Conservation (phyloP, 192 early-diverging fungal genomes). For the Funneliformis geosporum region DNA sequence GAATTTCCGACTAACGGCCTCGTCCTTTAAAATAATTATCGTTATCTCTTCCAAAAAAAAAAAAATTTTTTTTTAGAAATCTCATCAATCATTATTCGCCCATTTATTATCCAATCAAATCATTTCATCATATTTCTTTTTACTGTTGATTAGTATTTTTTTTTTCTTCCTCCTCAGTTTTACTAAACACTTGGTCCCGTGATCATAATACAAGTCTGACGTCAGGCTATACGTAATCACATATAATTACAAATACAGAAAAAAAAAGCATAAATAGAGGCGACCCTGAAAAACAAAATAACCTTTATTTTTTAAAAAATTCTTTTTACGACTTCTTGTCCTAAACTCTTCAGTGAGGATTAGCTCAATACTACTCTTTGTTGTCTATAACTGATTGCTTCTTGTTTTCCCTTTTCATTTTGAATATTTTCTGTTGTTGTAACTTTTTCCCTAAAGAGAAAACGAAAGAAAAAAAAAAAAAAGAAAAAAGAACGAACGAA, state of each 20-base stretch:
- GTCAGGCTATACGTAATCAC: neutral
- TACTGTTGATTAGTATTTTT: neutral
- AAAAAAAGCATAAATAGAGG: neutral
- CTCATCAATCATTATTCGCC: neutral
- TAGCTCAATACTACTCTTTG: neutral
- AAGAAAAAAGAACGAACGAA: neutral
- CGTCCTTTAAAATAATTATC: slow-evolving; percentile 12
- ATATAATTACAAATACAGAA: neutral
- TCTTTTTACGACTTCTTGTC: neutral
- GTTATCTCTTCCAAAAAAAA: neutral
- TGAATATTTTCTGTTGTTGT: neutral
- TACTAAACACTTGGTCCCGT: neutral
- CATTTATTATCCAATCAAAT: neutral
- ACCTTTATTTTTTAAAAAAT: neutral
- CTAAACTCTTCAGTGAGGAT: slow-evolving; percentile 30
- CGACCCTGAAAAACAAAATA: neutral
- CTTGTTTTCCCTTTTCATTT: slow-evolving; percentile 6
- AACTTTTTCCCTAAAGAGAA: neutral
- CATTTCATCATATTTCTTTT: neutral
- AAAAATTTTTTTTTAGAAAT: neutral
- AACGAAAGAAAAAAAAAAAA: neutral
- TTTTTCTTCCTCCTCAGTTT: neutral
- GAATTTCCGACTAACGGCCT: slow-evolving; percentile 21
- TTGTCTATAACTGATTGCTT: neutral
- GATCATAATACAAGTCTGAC: neutral